Conservation (phyloP, 1,139 yeast genomes). For the Blastobotrys apis region DNA sequence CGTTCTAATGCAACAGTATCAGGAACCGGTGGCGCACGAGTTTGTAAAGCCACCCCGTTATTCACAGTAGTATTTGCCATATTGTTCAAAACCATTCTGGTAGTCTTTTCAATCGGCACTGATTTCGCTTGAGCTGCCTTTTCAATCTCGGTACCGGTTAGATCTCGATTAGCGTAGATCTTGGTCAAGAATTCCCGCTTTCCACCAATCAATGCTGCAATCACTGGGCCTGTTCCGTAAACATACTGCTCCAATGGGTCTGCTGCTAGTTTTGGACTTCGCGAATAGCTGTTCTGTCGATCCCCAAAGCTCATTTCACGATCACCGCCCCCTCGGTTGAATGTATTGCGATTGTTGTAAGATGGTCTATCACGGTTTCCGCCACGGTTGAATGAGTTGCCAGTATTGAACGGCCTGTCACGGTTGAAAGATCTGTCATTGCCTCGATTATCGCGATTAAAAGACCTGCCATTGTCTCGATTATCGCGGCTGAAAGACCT, state of each 20-base stretch:
- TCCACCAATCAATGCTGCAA: slow-evolving; percentile 59
- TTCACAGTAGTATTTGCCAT: slow-evolving; percentile 71
- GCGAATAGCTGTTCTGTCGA: background rate
- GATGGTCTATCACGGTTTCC: no score
- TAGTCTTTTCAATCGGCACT: slow-evolving; percentile 13
- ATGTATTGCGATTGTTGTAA: no score
- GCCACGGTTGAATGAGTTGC: no score
- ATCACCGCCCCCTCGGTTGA: background rate
- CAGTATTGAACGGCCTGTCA: no score
- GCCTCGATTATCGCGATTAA: no score
- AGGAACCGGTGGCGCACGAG: slow-evolving; percentile 52
- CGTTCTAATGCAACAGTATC: slow-evolving; percentile 30
- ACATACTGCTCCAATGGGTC: slow-evolving; percentile 60
- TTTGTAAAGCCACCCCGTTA: slow-evolving; percentile 73
- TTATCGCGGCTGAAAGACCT: no score
- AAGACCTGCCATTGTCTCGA: background rate
- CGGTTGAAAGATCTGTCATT: no score
- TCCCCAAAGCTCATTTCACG: background rate
- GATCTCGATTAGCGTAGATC: slow-evolving; percentile 41
- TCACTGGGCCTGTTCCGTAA: slow-evolving; percentile 72
- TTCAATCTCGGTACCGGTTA: slow-evolving; percentile 40
- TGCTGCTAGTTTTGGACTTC: slow-evolving; percentile 10
- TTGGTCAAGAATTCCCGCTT: slow-evolving; percentile 52
- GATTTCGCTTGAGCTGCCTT: slow-evolving; percentile 30
- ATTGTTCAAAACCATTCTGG: slow-evolving; percentile 55